phyloP scores from a whole-genome alignment of 192 early-diverging fungal genomes.

The Oehlia diaphana region DNA sequence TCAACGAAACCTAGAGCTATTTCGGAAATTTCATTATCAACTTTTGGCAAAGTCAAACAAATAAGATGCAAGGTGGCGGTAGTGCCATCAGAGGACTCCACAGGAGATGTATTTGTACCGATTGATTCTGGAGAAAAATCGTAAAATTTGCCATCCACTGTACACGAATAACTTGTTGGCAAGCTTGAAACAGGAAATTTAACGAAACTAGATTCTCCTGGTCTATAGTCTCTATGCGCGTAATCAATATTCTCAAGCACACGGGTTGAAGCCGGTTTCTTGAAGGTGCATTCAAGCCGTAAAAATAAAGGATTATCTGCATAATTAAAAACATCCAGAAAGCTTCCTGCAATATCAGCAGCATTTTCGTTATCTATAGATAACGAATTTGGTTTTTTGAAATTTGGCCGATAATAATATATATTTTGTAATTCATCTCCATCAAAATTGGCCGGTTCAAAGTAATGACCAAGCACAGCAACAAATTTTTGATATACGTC shows the following conservation, averaged over 20 bases:
- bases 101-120: conserved; percentile 60
- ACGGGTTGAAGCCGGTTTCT: conserved; percentile 42
- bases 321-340: conserved; percentile 53
- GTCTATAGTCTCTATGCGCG: not conserved
- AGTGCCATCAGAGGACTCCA: conserved; percentile 69
- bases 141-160: conserved; percentile 27
- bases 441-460: conserved; percentile 53
- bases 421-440: conserved; percentile 44
- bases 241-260: conserved; percentile 43
- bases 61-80: conserved; percentile 65
- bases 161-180: conserved; percentile 59
- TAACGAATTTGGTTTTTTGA: conserved; percentile 41
- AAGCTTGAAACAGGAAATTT: conserved; percentile 57
- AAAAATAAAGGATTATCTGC: conserved; percentile 74
- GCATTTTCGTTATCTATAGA: conserved; percentile 36
- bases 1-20: conserved; percentile 9
- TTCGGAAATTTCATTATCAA: conserved; percentile 35
- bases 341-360: conserved; percentile 38
- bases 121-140: conserved; percentile 64
- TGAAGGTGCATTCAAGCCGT: conserved; percentile 64
- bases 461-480: conserved; percentile 59
- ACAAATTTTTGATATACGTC: conserved; percentile 53
- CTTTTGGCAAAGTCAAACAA: conserved; percentile 60
- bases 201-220: conserved; percentile 3
- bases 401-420: conserved; percentile 64